Conservation (phyloP, 2,329 filamentous ascomycete species). For the Mycogone perniciosa region DNA sequence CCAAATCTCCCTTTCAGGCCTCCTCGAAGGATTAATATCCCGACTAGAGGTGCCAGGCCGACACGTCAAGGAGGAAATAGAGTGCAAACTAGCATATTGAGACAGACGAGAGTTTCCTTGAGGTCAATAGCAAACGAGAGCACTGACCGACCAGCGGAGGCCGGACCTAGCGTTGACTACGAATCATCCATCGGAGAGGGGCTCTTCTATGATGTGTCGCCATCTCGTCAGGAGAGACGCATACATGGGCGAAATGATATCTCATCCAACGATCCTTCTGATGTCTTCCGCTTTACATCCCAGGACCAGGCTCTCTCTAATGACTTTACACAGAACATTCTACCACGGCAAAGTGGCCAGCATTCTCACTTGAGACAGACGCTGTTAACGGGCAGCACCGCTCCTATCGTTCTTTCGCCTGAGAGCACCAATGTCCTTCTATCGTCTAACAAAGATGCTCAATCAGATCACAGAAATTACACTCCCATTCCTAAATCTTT, state of each 20-base stretch:
- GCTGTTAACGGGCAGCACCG: constrained; percentile 8
- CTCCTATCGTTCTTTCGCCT: background rate
- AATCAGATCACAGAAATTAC: background rate
- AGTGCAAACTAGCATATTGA: background rate
- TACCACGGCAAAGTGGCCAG: background rate
- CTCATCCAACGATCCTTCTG: background rate
- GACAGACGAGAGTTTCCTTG: too few species aligned
- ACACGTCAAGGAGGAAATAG: background rate
- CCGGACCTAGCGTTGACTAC: background rate
- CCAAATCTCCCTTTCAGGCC: background rate
- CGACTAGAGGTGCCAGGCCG: background rate
- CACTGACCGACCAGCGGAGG: background rate
- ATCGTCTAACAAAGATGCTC: background rate
- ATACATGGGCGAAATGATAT: too few species aligned
- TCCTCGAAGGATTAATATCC: background rate
- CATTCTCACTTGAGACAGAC: constrained; percentile 6
- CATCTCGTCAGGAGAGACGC: background rate
- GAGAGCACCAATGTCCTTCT: background rate
- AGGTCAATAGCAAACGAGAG: too few species aligned
- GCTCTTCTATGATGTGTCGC: background rate
- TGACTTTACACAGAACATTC: background rate
- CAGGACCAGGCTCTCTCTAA: background rate
- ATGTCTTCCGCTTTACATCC: background rate
- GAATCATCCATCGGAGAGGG: too few species aligned
- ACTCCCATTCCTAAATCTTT: background rate